Conservation (phyloP, 23 red algal genomes). For the Cyanidioschyzon merolae region DNA sequence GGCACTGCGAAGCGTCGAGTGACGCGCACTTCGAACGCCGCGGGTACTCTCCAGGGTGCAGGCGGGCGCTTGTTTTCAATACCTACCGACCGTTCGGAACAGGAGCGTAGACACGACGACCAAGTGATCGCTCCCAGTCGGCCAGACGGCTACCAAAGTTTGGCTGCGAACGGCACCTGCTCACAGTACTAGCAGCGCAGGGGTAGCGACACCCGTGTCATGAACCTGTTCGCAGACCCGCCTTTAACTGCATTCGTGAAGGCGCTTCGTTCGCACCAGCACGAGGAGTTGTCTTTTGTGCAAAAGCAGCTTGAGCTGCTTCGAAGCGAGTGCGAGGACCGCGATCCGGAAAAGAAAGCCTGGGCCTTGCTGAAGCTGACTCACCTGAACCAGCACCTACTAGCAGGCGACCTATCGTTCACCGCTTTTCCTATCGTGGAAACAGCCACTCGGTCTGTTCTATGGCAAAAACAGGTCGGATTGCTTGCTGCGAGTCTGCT, state of each 20-base stretch:
- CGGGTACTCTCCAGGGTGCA: too few relatives aligned
- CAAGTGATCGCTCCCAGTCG: too few relatives aligned
- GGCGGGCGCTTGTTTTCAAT: too few relatives aligned
- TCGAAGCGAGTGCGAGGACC: conserved; percentile 44
- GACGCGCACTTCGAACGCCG: too few relatives aligned
- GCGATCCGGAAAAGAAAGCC: conserved; percentile 54
- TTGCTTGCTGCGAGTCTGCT: conserved; percentile 78
- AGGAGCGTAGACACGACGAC: too few relatives aligned
- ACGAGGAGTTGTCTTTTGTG: conserved; percentile 70
- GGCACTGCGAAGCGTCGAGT: too few relatives aligned
- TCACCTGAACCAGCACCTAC: conserved; percentile 80
- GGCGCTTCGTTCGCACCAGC: conserved; percentile 69
- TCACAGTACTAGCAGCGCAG: too few relatives aligned
- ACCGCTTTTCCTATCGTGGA: conserved; percentile 76
- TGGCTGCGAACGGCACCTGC: too few relatives aligned
- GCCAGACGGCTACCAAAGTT: too few relatives aligned
- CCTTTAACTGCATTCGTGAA: conserved; percentile 82
- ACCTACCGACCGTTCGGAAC: too few relatives aligned
- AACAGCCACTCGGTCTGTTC: conserved; percentile 67
- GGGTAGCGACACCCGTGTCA: too few relatives aligned
- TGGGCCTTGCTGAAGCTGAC: conserved; percentile 81
- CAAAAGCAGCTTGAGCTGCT: conserved; percentile 41
- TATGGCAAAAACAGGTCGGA: conserved; percentile 68
- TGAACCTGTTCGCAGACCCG: conserved; percentile 63
- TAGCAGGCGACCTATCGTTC: conserved; percentile 36